Conservation (phyloP, 2,329 filamentous ascomycete genomes). For the Parastagonospora avenae region DNA sequence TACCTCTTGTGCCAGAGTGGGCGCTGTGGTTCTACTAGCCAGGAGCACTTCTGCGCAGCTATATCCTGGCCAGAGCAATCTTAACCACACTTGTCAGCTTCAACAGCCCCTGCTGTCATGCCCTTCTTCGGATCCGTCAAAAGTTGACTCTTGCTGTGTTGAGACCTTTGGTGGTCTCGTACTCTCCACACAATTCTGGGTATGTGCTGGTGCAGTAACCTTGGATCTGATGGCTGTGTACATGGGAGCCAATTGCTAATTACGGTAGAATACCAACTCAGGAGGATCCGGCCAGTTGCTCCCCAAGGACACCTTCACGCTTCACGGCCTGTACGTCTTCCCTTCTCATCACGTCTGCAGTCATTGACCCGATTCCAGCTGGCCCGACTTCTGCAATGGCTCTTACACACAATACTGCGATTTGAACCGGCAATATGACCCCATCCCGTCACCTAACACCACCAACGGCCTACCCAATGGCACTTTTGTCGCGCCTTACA, state of each 20-base stretch:
- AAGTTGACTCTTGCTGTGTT: conserved; percentile 66
- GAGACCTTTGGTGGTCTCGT: conserved; percentile 69
- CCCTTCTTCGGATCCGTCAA: conserved; percentile 33
- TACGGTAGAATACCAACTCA: no score
- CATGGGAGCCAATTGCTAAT: not conserved
- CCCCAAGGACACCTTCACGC: conserved; percentile 62
- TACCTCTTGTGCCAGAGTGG: conserved; percentile 15
- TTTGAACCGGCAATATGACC: conserved; percentile 67
- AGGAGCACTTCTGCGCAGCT: conserved; percentile 44
- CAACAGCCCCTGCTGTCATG: conserved; percentile 42
- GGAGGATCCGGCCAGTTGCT: conserved; percentile 64
- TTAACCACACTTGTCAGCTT: conserved; percentile 64
- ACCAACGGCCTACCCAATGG: conserved; percentile 62
- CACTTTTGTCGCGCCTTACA: conserved; percentile 61
- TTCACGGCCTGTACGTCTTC: conserved; percentile 54
- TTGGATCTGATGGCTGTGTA: not conserved
- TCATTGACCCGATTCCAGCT: not conserved
- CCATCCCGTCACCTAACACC: conserved; percentile 65
- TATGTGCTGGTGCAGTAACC: not conserved
- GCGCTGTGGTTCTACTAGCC: conserved; percentile 25
- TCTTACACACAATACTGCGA: conserved; percentile 72
- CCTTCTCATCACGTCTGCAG: not conserved
- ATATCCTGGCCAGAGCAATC: conserved; percentile 53
- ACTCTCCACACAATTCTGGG: conserved; percentile 68
- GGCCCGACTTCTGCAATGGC: conserved; percentile 55